Evolutionary conservation across 2,329 filamentous ascomycete genomes (phyloP).

Genomic region (Stachybotrys chartarum): DNA sequence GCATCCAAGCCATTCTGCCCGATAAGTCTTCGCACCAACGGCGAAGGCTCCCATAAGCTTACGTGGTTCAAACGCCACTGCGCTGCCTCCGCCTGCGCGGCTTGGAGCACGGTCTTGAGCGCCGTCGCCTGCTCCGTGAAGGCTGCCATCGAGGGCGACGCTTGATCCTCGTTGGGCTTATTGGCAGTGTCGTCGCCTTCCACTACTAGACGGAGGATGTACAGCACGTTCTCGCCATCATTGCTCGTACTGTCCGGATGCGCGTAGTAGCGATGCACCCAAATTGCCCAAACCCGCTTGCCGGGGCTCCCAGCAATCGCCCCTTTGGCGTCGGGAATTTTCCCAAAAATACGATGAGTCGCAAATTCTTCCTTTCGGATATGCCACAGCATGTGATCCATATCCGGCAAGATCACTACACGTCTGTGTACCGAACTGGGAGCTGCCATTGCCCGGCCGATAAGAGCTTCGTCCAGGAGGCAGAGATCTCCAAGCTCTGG

Average conservation of each 20-base stretch:
- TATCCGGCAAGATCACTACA: too few species aligned
- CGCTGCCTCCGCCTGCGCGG: background rate
- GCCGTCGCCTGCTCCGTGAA: background rate
- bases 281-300: background rate
- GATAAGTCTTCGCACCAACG: background rate
- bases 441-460: too few species aligned
- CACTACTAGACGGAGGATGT: background rate
- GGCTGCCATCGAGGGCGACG: background rate
- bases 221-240: background rate
- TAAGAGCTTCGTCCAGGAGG: too few species aligned
- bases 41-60: background rate
- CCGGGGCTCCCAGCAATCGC: background rate
- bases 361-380: too few species aligned
- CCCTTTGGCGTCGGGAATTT: too few species aligned
- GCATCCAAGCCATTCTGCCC: background rate
- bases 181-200: background rate
- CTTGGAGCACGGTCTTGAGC: background rate
- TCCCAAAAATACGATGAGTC: too few species aligned
- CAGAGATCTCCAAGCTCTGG: too few species aligned
- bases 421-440: too few species aligned
- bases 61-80: background rate
- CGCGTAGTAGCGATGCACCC: background rate
- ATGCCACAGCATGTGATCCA: too few species aligned
- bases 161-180: background rate
- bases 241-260: background rate